Evolutionary conservation across 306 rosid species (phyloP), one percentile per base, ranked within the genome.

Genomic region (Quercus berberidifolia): DNA sequence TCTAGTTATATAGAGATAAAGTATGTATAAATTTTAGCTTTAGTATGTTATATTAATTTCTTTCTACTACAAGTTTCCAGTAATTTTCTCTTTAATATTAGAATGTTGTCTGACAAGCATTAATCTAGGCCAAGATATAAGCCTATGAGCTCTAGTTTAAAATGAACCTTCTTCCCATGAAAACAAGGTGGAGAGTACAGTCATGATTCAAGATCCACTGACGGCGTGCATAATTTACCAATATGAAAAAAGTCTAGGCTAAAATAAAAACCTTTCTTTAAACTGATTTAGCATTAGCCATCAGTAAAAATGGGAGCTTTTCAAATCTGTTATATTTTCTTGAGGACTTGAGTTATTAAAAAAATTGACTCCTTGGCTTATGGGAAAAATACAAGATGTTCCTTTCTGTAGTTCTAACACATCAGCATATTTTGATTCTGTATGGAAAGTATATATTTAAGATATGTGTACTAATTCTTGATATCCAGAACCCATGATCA

Each of bases 381-480:
- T 13, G 17, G 5, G 17, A 49, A 77, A 77, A 68, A 8, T 73
- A 74, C 52, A 43, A 33, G 56, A 11, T 49, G 54, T 49, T 17
- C 54, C 54, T 49, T 78, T 64, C 76, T 3, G 20, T 5, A 2
- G 52, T 14, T 4, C 74, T 77, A 80, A 74, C 55, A 64, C 55
- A 64, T 62, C 54, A 49, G 54, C 70, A 25, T 25, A 6, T 25
- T 43, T 56, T 67, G 38, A 30, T 60, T 3, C 60, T 33, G 26
- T 49, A 55, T 23, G 69, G 75, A 58, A 81, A 78, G 52, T 79
- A 49, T 55, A 79, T 69, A 67, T 63, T 77, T 76, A 57, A 41
- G 49, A 68, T 83, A 58, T 69, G 51, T 21, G 63, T 59, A 35
- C 54, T 77, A 74, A n/a, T 56, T 77, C 26, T 78, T 71, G 77